Base-by-base conservation (phyloP, 2,329 filamentous ascomycete species). In the Penicillium hesseltinei region DNA sequence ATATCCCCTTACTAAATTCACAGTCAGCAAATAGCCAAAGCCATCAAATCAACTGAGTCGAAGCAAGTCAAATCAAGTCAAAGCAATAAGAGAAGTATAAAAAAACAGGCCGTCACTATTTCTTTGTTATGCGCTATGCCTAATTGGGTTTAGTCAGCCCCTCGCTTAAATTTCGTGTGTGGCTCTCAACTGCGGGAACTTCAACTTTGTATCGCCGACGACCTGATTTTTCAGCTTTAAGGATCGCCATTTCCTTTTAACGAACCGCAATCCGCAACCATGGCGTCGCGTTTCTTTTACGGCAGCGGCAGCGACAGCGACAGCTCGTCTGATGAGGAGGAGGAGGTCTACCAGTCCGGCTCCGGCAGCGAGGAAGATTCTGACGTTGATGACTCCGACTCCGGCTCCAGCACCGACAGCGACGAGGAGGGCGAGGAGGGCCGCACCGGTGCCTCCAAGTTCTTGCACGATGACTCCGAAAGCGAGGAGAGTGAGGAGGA, bases 271-370 rank as follows among this genome's bases (percentile, higher is more conserved):
- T 56, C 66, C 66, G 67, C 76, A 80, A 89, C 10, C 42, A 57
- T 74, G 62, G 94, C 93, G 90, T 97, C 94, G 84, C 90, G 92
- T 82, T 99, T 97, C 81, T 97, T 97, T 84, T 90, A 91, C 78
- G 90, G 90, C 77, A 90, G 88, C 81, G 92, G 96, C 80, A 97
- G 92, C 86, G 96, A 93, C 73, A 91, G 87, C 83, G 92, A 97
- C 81, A 91, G 91, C 84, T 96, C 91, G 64, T 86, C 83, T 72
- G 93, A 97, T 70, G 93, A 97, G 83, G 92, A 97, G 81, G 89
- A 92, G 79, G 62, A 66, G 60, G 88, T 96, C 79, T 95, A 95
- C 86, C 86, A 84, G 68, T 88, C 88, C 69, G 87, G 87, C 77
- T 89, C 90, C 75, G 47, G 39, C 46, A 56, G 53, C 53, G 84